A percentile compares a stretch with the other conserved stretches of the same genome.
Evolutionary conservation across 1,139 yeast species (phyloP).

Genomic region (Scheffersomyces segobiensis): DNA sequence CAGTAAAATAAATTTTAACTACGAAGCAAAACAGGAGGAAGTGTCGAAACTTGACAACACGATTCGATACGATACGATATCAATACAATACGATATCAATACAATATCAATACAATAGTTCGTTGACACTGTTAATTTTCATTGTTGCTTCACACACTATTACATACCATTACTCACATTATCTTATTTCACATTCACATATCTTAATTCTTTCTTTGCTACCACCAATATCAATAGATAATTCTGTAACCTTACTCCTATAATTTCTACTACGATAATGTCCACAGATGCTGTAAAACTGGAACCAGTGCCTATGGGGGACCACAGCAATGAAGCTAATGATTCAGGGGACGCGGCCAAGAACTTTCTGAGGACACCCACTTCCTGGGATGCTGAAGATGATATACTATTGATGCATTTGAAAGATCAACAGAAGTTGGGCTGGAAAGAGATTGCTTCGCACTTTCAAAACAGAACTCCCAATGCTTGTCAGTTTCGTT

Average conservation of each 20-base stretch:
- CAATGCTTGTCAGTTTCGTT: slow-evolving; percentile 77
- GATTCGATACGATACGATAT: too few species aligned
- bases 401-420: slow-evolving; percentile 66
- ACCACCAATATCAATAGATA: neutral
- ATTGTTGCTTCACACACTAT: neutral
- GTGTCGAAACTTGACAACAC: neutral
- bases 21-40: neutral
- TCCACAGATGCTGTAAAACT: neutral
- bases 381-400: slow-evolving; percentile 78
- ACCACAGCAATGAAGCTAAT: neutral
- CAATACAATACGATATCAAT: neutral
- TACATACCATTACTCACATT: neutral
- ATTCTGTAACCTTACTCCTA: neutral
- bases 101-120: neutral
- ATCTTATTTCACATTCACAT: neutral
- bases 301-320: neutral
- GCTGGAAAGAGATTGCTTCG: slow-evolving; percentile 76
- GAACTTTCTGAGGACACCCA: slow-evolving; percentile 50
- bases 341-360: slow-evolving; percentile 6
- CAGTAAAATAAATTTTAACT: neutral
- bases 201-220: neutral
- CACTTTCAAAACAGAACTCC: slow-evolving; percentile 71
- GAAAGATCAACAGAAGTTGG: slow-evolving; percentile 69
- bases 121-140: too few species aligned
- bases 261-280: neutral